Percentiles rank a stretch among this genome's conserved stretches.
Evolutionary conservation across 257 asterid genomes (phyloP).

Genomic region (Solanum lignicaule): DNA sequence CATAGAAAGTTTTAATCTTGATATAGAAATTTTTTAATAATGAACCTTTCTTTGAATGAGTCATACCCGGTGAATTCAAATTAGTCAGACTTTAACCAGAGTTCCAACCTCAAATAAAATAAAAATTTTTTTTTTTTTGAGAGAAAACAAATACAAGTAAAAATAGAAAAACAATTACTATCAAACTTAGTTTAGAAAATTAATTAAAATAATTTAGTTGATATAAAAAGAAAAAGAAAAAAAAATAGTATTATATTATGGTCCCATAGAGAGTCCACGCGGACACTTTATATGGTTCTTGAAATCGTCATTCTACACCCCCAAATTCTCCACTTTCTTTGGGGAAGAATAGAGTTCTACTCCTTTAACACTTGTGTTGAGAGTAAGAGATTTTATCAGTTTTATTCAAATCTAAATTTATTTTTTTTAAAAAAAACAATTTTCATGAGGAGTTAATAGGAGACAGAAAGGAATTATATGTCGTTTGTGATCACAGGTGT

Average conservation of each 20-base stretch:
- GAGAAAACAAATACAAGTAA: background rate
- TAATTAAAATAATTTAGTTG: background rate
- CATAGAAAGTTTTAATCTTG: background rate
- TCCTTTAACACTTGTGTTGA: background rate
- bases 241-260: background rate
- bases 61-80: background rate
- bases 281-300: background rate
- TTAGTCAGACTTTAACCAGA: background rate
- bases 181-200: background rate
- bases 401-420: background rate
- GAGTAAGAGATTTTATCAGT: background rate
- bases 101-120: background rate
- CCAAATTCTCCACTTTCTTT: background rate
- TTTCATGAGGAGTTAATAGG: background rate
- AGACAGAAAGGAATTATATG: slow-evolving; percentile 1
- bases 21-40: background rate
- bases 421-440: background rate
- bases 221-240: no score
- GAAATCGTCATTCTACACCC: background rate
- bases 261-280: background rate
- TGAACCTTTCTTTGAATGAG: background rate
- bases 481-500: background rate
- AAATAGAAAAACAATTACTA: background rate
- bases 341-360: background rate
- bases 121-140: no score